Percentiles rank a stretch among this genome's conserved stretches.
Evolutionary conservation across 306 rosid species (phyloP).

Genomic region (Dryas drummondii): DNA sequence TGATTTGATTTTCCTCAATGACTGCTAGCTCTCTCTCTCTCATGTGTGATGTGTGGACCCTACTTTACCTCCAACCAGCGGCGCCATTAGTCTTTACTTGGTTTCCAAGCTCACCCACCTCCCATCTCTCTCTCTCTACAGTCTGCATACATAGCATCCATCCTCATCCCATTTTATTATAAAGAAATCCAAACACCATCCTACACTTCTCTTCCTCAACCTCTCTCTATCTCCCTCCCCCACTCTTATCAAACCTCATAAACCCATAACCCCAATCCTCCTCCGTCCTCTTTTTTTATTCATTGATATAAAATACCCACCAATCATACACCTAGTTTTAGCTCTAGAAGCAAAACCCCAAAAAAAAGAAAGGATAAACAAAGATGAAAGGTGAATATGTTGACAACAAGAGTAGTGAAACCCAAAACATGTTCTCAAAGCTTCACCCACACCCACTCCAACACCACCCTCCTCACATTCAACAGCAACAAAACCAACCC

Average conservation of each 20-base stretch:
- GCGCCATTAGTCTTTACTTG: conserved; percentile 81
- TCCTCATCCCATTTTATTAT: conserved; percentile 18
- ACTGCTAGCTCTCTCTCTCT: conserved; percentile 29
- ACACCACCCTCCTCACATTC: background rate
- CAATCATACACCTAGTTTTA: conserved; percentile 9
- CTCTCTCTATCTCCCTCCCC: background rate
- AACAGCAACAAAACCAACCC: conserved; percentile 25
- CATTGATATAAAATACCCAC: conserved; percentile 1
- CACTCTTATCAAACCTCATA: background rate
- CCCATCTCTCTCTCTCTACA: background rate
- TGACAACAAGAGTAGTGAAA: conserved; percentile 39
- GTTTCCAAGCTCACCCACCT: conserved; percentile 78
- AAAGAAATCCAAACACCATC: conserved; percentile 34
- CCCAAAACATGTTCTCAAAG: conserved; percentile 66
- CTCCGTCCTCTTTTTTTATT: background rate
- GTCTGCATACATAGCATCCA: background rate
- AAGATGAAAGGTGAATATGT: conserved; percentile 66
- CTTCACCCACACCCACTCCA: conserved; percentile 54
- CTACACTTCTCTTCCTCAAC: background rate
- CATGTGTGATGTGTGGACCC: conserved; percentile 47
- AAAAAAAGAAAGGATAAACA: background rate
- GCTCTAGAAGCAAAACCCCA: background rate
- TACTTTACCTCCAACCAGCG: conserved; percentile 54
- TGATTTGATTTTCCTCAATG: conserved; percentile 3
- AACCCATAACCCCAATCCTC: too few species aligned